Conservation (phyloP, 2,329 filamentous ascomycete species). For the Stagonosporopsis chrysanthemi region DNA sequence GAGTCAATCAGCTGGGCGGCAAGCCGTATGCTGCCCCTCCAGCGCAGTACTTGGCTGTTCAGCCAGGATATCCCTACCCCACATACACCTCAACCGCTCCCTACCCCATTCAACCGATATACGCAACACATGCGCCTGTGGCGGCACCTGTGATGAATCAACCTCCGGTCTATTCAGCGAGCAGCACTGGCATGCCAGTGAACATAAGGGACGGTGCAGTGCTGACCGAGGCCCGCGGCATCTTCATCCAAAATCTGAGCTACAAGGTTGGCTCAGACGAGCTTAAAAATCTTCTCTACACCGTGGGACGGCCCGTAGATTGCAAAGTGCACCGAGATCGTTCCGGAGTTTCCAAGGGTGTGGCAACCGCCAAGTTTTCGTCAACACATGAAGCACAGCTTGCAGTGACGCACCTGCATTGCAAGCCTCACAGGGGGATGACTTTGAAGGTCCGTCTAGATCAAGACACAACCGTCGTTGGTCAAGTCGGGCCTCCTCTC, state of each 20-base stretch:
- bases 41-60: slow-evolving; percentile 26
- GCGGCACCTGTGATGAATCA: slow-evolving; percentile 17
- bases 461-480: slow-evolving; percentile 44
- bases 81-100: slow-evolving; percentile 30
- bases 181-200: slow-evolving; percentile 44
- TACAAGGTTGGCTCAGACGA: slow-evolving; percentile 38
- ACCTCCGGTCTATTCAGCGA: slow-evolving; percentile 41
- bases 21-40: slow-evolving; percentile 18
- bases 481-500: slow-evolving; percentile 34
- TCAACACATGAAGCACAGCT: slow-evolving; percentile 41
- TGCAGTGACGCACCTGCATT: slow-evolving; percentile 39
- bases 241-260: slow-evolving; percentile 46
- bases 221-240: slow-evolving; percentile 48
- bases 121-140: slow-evolving; percentile 29
- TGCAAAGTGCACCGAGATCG: slow-evolving; percentile 37
- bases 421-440: slow-evolving; percentile 40
- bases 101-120: slow-evolving; percentile 30
- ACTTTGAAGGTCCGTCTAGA: slow-evolving; percentile 45
- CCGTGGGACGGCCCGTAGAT: slow-evolving; percentile 35
- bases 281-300: slow-evolving; percentile 36
- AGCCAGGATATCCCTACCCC: slow-evolving; percentile 33
- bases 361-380: slow-evolving; percentile 44
- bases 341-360: slow-evolving; percentile 40
- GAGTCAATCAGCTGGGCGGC: slow-evolving; percentile 33
- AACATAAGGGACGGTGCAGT: slow-evolving; percentile 48